Evolutionary conservation across 768 basidiomycete genomes (phyloP).

Genomic region (Amylocystis lapponica): DNA sequence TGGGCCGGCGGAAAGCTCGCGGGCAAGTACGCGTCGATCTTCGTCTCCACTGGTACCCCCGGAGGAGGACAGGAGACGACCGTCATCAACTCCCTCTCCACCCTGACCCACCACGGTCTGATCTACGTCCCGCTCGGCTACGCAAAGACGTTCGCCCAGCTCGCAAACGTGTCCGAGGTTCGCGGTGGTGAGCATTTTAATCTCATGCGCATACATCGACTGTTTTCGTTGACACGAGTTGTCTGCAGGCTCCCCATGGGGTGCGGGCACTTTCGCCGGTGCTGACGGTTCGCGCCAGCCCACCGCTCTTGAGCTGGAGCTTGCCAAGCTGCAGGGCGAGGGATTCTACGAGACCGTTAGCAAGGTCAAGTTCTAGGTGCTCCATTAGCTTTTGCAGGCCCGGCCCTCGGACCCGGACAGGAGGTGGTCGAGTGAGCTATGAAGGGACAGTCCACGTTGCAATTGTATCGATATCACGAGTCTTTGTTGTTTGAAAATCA

Average conservation of each 20-base stretch:
- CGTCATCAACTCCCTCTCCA: conserved; percentile 31
- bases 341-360: conserved; percentile 45
- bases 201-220: no score
- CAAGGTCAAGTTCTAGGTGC: conserved; percentile 27
- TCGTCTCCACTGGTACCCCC: conserved; percentile 63
- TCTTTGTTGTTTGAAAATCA: no score
- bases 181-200: conserved; percentile 47
- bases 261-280: conserved; percentile 65
- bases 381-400: neutral
- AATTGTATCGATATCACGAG: no score
- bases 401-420: no score
- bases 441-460: no score
- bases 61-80: conserved; percentile 69
- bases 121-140: conserved; percentile 51
- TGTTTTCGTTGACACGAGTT: no score
- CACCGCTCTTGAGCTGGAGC: conserved; percentile 21
- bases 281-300: conserved; percentile 53
- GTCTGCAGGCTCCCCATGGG: conserved; percentile 79
- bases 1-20: conserved; percentile 56
- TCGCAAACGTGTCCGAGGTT: conserved; percentile 36
- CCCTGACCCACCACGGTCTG: conserved; percentile 52
- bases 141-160: conserved; percentile 33
- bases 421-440: no score
- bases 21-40: conserved; percentile 75
- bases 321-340: conserved; percentile 44